Evolutionary conservation across 345 rosid genomes (phyloP).

Genomic region (Dimocarpus longan): DNA sequence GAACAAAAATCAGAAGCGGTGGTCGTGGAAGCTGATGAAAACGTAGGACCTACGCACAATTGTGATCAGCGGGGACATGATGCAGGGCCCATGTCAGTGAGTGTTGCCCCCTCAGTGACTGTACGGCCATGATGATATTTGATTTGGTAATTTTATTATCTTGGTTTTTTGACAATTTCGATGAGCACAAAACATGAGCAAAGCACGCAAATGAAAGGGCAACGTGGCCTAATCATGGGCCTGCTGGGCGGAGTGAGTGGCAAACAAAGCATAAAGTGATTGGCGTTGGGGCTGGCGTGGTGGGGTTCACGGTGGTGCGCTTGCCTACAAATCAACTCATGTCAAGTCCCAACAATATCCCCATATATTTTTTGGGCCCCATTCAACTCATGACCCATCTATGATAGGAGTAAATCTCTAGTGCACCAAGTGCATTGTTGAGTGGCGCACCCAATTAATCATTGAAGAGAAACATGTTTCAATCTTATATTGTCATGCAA

Average conservation of each 20-base stretch:
- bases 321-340: neutral
- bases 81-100: neutral
- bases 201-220: neutral
- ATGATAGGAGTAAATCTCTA: too few species aligned
- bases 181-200: too few species aligned
- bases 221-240: neutral
- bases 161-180: too few species aligned
- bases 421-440: too few species aligned
- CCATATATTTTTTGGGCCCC: constrained; percentile 8
- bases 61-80: neutral
- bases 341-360: constrained; percentile 18
- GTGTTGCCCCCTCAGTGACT: neutral
- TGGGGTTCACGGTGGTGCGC: neutral
- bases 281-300: neutral
- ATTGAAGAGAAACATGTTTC: too few species aligned
- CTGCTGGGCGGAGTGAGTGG: constrained; percentile 7
- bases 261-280: constrained; percentile 15
- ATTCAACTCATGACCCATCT: neutral
- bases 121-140: neutral
- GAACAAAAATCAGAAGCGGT: too few species aligned
- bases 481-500: too few species aligned
- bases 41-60: constrained; percentile 8
- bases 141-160: neutral
- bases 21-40: neutral
- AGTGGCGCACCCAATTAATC: too few species aligned